Base-by-base conservation (phyloP, 768 basidiomycete species). In the Agrocybe praecox region DNA sequence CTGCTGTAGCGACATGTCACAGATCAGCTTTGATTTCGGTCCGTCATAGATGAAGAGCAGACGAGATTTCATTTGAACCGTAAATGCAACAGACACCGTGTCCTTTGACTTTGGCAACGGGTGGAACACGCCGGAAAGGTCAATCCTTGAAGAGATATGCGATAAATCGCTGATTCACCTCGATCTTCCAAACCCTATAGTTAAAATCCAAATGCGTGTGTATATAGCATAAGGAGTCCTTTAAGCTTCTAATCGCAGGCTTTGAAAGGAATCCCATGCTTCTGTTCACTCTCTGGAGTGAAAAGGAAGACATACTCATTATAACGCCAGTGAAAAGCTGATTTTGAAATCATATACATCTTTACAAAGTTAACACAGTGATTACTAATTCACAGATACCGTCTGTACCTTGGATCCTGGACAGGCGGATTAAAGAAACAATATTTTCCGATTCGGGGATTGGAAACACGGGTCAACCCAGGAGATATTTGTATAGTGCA, bases 141-240 rank as follows among this genome's bases (percentile, higher is more conserved):
- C 56, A 50, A 53, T 45, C 54, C 47, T 52, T 53, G 26, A 43
- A 26, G 5, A 29, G 26, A 29, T n/a, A n/a, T 29, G 26, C 26
- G 26, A 29, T 26, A 50, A 45, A 46, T 60, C 49, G 46, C 57
- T 56, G 59, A 60, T 53, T 64, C 43, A 43, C 40, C 49, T 61
- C 53, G 61, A 64, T 64, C 63, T 66, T 15, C n/a, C 40, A 62
- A 65, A 67, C 62, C 63, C 64, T 65, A 65, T 65, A 67, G 66
- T 57, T 65, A 65, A 67, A 65, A 67, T 65, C 49, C 61, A 62
- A 65, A 63, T 44, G 50, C 56, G 44, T 40, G 14, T 40, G 36
- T 40, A 58, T 60, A 57, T 63, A 62, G 65, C 65, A 63, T 52
- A 62, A 62, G 62, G 52, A 53, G 55, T 65, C 66, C 63, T 55